A percentile compares a stretch with the other conserved stretches of the same genome.
Conservation (phyloP, 208 protist genomes). For the Angomonas desouzai region DNA sequence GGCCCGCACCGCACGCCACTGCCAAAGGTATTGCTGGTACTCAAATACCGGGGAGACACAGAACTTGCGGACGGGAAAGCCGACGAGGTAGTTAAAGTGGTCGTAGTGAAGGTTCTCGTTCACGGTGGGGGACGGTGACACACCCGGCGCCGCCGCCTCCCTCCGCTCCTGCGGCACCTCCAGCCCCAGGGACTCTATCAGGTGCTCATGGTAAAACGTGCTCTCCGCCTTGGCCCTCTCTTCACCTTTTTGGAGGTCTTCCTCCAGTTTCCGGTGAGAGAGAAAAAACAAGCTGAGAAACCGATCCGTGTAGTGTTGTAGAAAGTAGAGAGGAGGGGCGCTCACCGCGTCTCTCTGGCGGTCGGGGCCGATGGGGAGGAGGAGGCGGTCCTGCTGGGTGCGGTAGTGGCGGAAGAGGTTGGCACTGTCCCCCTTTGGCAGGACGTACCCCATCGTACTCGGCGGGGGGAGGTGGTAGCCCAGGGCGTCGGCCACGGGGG, state of each 20-base stretch:
- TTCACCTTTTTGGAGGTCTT: not conserved
- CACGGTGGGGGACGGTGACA: not conserved
- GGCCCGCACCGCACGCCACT: constrained; percentile 51
- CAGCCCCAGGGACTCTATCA: not conserved
- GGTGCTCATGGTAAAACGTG: not conserved
- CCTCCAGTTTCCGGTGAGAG: not conserved
- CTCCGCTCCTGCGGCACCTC: not conserved
- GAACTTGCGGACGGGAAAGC: constrained; percentile 16
- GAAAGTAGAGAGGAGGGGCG: not conserved
- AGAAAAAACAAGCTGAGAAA: not conserved
- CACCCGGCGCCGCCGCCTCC: not conserved
- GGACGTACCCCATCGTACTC: not conserved
- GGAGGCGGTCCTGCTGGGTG: not conserved
- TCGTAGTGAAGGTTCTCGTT: not conserved
- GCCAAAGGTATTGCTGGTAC: constrained; percentile 47
- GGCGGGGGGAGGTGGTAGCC: constrained; percentile 25
- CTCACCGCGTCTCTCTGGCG: not conserved
- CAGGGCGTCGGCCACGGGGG: constrained; percentile 21
- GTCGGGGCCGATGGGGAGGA: not conserved
- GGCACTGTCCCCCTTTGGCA: not conserved
- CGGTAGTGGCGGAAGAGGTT: not conserved
- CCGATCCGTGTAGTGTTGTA: not conserved
- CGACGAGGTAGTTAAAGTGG: constrained; percentile 4
- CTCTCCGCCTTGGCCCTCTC: not conserved
- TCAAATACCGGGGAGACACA: constrained; percentile 50